Conservation (phyloP, 1,284 basidiomycete species). For the Pholiota adiposa region DNA sequence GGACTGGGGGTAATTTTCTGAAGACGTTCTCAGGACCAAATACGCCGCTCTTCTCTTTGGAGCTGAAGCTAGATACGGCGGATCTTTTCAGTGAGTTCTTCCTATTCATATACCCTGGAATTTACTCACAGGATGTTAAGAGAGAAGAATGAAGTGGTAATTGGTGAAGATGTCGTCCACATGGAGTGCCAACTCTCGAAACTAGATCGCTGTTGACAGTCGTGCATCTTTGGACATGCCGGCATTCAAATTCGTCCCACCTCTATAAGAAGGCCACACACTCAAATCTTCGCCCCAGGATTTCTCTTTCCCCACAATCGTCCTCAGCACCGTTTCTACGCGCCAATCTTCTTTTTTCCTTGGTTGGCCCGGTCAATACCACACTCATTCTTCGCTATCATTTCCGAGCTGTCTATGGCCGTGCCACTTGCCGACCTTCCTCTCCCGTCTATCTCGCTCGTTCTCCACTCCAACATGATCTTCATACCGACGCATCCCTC, state of each 20-base stretch:
- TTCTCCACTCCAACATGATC: slow-evolving; percentile 3
- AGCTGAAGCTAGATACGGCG: too few relatives aligned
- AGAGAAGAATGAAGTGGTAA: too few relatives aligned
- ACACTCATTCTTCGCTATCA: not conserved
- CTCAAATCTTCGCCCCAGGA: not conserved
- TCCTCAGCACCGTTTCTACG: not conserved
- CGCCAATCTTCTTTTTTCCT: not conserved
- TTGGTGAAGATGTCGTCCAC: not conserved
- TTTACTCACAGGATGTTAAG: too few relatives aligned
- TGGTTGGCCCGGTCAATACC: not conserved
- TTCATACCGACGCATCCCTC: not conserved
- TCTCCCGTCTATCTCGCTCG: slow-evolving; percentile 8
- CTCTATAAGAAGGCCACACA: not conserved
- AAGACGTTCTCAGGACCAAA: too few relatives aligned
- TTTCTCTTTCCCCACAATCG: not conserved
- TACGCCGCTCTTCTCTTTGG: too few relatives aligned
- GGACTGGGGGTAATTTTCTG: too few relatives aligned
- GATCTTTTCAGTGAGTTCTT: too few relatives aligned
- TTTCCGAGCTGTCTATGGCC: not conserved
- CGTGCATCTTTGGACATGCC: not conserved
- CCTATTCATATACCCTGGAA: too few relatives aligned
- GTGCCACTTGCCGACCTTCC: slow-evolving; percentile 7
- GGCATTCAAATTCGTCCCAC: not conserved
- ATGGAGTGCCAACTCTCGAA: too few relatives aligned
- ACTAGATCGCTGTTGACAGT: too few relatives aligned